Percentiles rank a stretch among this genome's conserved stretches.
Conservation (phyloP, 768 basidiomycete species). For the Lentinula sp. region DNA sequence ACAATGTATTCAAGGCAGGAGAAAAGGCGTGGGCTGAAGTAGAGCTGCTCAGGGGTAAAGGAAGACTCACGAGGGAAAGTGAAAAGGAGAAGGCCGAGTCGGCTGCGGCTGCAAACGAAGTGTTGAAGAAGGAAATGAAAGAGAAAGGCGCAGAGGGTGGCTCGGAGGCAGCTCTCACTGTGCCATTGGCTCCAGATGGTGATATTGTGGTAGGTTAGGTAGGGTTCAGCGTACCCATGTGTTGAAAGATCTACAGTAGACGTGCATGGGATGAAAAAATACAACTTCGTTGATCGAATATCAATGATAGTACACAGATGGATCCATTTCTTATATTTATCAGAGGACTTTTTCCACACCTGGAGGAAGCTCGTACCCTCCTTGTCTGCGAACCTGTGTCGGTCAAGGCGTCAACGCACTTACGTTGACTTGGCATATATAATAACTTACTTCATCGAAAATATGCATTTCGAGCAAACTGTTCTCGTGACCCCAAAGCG, state of each 20-base stretch:
- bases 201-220: background rate
- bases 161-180: background rate
- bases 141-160: background rate
- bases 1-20: slow-evolving; percentile 45
- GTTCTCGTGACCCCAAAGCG: slow-evolving; percentile 72
- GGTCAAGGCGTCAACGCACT: background rate
- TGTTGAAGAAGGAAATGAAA: background rate
- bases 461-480: slow-evolving; percentile 77
- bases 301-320: background rate
- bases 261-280: too few species aligned
- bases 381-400: slow-evolving; percentile 9
- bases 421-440: background rate
- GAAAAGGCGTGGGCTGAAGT: slow-evolving; percentile 56
- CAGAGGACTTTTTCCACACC: slow-evolving; percentile 12
- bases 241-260: too few species aligned
- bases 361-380: slow-evolving; percentile 11
- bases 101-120: background rate
- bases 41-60: slow-evolving; percentile 68
- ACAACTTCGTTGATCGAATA: too few species aligned
- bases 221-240: too few species aligned
- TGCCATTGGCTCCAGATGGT: background rate
- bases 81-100: slow-evolving; percentile 22
- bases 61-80: slow-evolving; percentile 62
- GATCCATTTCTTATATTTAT: background rate
- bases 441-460: slow-evolving; percentile 67